Conservation (phyloP, 257 asterid genomes). For the Solanum clarkiae region DNA sequence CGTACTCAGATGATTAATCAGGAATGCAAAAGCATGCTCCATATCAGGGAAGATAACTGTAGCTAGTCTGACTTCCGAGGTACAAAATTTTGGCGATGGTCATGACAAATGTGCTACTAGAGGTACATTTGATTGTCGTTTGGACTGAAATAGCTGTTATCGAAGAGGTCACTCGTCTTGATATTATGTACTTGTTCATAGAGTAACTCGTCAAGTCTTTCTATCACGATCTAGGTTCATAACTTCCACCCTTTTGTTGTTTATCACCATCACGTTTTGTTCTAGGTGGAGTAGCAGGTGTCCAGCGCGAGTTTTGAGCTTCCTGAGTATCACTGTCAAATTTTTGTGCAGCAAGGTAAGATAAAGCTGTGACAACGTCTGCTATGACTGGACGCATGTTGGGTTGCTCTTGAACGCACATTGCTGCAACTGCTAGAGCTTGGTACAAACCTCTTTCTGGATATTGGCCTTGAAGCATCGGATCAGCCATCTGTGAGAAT, state of each 20-base stretch:
- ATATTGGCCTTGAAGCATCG: no score
- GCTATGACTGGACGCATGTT: no score
- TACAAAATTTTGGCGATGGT: background rate
- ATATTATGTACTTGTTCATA: constrained; percentile 3
- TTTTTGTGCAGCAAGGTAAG: no score
- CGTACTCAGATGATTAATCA: background rate
- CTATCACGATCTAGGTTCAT: background rate
- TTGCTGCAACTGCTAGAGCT: no score
- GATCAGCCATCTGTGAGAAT: no score
- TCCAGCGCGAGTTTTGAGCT: constrained; percentile 25
- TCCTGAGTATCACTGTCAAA: background rate
- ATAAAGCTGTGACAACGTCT: no score
- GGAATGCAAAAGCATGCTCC: background rate
- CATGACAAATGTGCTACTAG: background rate
- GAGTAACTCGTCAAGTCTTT: background rate
- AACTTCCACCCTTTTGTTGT: constrained; percentile 11
- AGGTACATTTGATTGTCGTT: background rate
- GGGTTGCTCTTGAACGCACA: no score
- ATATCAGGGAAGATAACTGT: background rate
- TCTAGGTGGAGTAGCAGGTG: constrained; percentile 50
- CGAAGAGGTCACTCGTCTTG: background rate
- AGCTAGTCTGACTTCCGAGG: background rate
- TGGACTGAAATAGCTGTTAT: background rate
- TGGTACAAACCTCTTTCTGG: no score
- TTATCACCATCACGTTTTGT: constrained; percentile 27